These are phyloP conservation scores for Piper betle DNA, from an alignment of 164 flowering plant genomes.

Conservation along the genomic window DNA sequence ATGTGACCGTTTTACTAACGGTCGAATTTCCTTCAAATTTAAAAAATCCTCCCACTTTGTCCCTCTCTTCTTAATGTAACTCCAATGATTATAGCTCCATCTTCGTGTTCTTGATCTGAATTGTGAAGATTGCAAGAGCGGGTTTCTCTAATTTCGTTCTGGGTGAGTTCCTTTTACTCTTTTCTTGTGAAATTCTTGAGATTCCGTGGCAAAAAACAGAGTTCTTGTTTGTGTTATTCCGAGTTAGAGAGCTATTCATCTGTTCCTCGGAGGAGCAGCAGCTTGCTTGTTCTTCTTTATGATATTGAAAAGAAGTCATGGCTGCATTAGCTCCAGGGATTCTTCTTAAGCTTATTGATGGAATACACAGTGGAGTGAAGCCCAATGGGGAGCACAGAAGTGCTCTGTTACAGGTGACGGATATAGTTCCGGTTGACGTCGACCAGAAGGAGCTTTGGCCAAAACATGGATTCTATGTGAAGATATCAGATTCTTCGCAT, in stretches of 20 bases:
- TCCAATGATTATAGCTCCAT: no score
- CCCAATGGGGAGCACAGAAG: conserved; percentile 78
- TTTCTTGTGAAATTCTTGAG: no score
- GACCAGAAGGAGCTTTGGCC: conserved; percentile 86
- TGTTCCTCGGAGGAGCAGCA: no score
- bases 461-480: conserved; percentile 76
- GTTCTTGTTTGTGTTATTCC: no score
- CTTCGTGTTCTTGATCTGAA: no score
- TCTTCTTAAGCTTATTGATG: conserved; percentile 66
- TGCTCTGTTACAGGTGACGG: conserved; percentile 84
- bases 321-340: conserved; percentile 79
- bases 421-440: conserved; percentile 86
- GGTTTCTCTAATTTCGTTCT: no score
- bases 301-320: conserved; percentile 26
- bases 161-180: no score
- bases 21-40: neutral
- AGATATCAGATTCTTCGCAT: conserved; percentile 89
- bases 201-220: no score
- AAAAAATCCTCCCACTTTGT: neutral
- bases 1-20: conserved; percentile 11
- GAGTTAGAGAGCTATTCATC: no score
- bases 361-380: conserved; percentile 60
- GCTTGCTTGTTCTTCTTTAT: no score
- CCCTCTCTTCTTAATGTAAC: neutral
- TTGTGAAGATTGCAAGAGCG: no score